Base-by-base conservation (phyloP, 1,139 yeast genomes). In the Blastobotrys apis region DNA sequence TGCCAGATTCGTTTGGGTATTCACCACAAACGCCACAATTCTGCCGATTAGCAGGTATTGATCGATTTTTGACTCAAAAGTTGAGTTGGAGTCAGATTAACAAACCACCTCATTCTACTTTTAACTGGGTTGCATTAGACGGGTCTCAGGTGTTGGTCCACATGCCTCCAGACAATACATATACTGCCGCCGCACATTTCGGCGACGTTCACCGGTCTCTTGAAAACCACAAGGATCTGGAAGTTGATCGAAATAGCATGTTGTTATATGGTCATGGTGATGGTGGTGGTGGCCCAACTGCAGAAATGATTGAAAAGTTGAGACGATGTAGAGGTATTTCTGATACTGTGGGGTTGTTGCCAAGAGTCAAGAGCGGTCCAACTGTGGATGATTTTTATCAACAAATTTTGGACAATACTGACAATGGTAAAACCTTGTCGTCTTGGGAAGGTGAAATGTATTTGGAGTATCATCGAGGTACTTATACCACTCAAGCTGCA, bases 201-300 rank as follows among this genome's bases (percentile, higher is more conserved):
- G 96, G 96, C 22, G 97, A 92, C 66, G 94, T 90, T 26, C 74
- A 78, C 47, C 74, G 96, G 57, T 82, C 95, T 1, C 76, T 81
- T 48, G 69, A 70, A 32, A 92, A 87, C 58, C 95, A 92, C 67
- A 84, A 88, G 67, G 86, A 90, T 56, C 69, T 84, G 52, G 80
- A 88, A 47, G 78, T 80, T 54, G 90, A 83, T 42, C 92, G 86
- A 44, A 51, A 52, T 29, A 94, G 95, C 0, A 71, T 92, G 60
- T 69, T 92, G 60, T 71, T 88, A 44, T 92, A 78, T 57, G 98
- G 98, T 33, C 80, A 84, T 57, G 98, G 98, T 59, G 98, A 92
- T 60, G 98, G 98, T 55, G 98, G 98, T 51, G 97, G 97, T 53
- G 98, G 98, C 4, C 97, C 97, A 32, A 82, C 87, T 3, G 84